phyloP scores from a whole-genome alignment of 2,329 filamentous ascomycete genomes.

The Pseudogymnoascus sp. region DNA sequence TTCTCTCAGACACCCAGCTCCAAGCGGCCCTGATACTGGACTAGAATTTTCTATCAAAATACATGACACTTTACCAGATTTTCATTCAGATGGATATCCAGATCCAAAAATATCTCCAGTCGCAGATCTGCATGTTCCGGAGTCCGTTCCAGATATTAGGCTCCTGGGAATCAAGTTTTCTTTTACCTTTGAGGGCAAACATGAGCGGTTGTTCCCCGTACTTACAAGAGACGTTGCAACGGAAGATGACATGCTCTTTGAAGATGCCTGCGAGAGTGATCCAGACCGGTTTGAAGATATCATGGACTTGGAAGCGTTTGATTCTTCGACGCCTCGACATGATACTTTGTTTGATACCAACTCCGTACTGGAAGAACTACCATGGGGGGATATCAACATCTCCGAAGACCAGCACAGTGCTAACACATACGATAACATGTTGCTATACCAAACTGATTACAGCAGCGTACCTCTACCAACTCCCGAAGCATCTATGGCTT shows the following conservation, averaged over 20 bases:
- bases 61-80: conserved; percentile 15
- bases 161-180: conserved; percentile 20
- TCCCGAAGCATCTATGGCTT: not conserved
- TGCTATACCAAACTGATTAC: conserved; percentile 19
- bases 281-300: not conserved
- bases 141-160: conserved; percentile 15
- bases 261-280: not conserved
- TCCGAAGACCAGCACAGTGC: not conserved
- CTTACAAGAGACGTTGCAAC: not conserved
- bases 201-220: no score
- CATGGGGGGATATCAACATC: not conserved
- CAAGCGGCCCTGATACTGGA: not conserved
- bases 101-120: not conserved
- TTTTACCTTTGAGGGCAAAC: conserved; percentile 19
- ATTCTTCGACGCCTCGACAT: not conserved
- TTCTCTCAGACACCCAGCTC: conserved; percentile 14
- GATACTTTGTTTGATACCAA: not conserved
- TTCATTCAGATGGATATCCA: not conserved
- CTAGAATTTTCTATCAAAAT: conserved; percentile 19
- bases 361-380: not conserved
- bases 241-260: not conserved
- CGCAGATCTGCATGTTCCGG: conserved; percentile 18
- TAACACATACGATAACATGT: conserved; percentile 15
- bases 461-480: not conserved
- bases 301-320: not conserved